A percentile compares a stretch with the other conserved stretches of the same genome.
These are phyloP conservation scores for Cordyceps javanica DNA, from an alignment of 2,329 filamentous ascomycete genomes.

Conservation along the genomic window DNA sequence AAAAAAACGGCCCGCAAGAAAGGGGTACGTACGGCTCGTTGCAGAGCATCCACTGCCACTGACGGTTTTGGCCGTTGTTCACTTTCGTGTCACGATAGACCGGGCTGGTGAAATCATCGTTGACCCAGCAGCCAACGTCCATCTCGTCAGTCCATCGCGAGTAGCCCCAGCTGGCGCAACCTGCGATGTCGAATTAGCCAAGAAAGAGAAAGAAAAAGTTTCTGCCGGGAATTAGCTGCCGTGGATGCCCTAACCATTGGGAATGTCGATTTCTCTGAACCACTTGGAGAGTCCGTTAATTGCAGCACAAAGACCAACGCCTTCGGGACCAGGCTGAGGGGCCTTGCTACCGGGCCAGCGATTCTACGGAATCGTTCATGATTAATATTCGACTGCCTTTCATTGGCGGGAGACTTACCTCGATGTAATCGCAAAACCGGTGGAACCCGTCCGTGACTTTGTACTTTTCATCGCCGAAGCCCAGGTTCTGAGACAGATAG, in stretches of 20 bases:
- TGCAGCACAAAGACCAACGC: conserved; percentile 49
- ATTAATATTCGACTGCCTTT: not conserved
- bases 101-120: conserved; percentile 42
- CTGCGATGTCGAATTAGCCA: conserved; percentile 19
- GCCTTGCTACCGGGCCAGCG: not conserved
- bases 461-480: conserved; percentile 28
- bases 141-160: conserved; percentile 32
- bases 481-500: conserved; percentile 30
- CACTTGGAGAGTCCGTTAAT: conserved; percentile 49
- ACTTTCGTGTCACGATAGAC: conserved; percentile 44
- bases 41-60: conserved; percentile 38
- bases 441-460: conserved; percentile 22
- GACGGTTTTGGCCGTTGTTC: conserved; percentile 40
- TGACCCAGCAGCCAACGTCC: conserved; percentile 46
- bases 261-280: conserved; percentile 39
- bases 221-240: not conserved
- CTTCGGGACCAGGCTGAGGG: conserved; percentile 24
- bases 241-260: conserved; percentile 36
- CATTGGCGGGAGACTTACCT: conserved; percentile 15
- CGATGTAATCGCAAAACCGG: conserved; percentile 29
- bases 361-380: not conserved
- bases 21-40: conserved; percentile 25
- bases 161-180: conserved; percentile 43
- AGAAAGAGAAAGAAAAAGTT: not conserved
- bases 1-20: not conserved